Base-by-base conservation (phyloP, 2,329 filamentous ascomycete species). In the Beauveria medogensis region DNA sequence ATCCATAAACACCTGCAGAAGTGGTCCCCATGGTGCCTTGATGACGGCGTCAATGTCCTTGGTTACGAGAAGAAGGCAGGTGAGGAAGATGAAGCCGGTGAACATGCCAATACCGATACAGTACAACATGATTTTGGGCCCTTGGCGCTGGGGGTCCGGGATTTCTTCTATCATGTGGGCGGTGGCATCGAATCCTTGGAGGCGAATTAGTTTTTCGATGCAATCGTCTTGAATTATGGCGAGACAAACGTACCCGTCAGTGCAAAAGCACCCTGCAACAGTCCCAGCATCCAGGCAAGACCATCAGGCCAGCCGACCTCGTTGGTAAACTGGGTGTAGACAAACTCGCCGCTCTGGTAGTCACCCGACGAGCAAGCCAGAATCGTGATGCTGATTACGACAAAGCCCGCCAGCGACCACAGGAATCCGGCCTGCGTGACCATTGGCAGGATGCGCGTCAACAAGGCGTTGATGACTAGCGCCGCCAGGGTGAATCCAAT, bases 341-440 rank as follows among this genome's bases (percentile, higher is more conserved):
- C 88, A 57, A 88, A 89, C 10, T 79, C 70, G 18, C 79, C 87
- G 8, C 79, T 81, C 66, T 85, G 85, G 67, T 83, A 91, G 64
- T 86, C 75, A 0, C 86, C 86, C 2, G 87, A 81, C 0, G 86
- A 78, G 67, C 85, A 89, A 4, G 86, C 80, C 54, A 92, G 73
- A 0, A 89, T 77, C 0, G 87, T 88, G 64, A 90, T 88, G 64
- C 79, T 87, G 65, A 91, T 89, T 61, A 91, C 76, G 48, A 82
- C 74, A 65, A 91, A 90, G 0, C 89, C 89, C 2, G 78, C 72
- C 2, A 91, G 76, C 3, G 84, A 88, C 88, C 88, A 91, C 55
- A 85, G 80, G 65, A 91, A 88, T 1, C 88, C 88, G 20, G 79
- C 79, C 69, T 88, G 85, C 68, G 86, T 91, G 65, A 91, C 77